A percentile compares a stretch with the other conserved stretches of the same genome.
These are phyloP conservation scores for Candida glucosophila DNA, from an alignment of 1,139 yeast species.

Conservation along the genomic window DNA sequence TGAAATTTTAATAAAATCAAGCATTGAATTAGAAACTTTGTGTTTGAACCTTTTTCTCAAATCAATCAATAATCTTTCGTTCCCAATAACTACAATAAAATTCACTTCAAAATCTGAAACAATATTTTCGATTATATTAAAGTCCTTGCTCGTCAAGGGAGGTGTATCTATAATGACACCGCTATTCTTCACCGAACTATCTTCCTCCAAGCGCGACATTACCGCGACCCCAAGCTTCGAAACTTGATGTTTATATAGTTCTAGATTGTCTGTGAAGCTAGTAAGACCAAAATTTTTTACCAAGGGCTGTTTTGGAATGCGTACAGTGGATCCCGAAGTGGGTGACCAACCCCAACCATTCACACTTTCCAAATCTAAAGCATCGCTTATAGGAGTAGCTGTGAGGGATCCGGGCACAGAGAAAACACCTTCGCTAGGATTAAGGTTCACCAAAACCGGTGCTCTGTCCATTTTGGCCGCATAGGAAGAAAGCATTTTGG, in stretches of 20 bases:
- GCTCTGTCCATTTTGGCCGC: constrained; percentile 62
- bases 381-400: constrained; percentile 77
- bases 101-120: constrained; percentile 57
- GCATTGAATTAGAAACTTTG: constrained; percentile 17
- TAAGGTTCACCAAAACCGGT: constrained; percentile 70
- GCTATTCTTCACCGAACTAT: constrained; percentile 36
- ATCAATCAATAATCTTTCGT: constrained; percentile 59
- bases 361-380: constrained; percentile 65
- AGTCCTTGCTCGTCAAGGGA: constrained; percentile 41
- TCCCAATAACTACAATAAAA: constrained; percentile 50
- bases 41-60: constrained; percentile 48
- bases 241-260: constrained; percentile 49
- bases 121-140: constrained; percentile 48
- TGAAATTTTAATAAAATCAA: constrained; percentile 52
- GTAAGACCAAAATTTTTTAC: constrained; percentile 77
- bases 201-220: constrained; percentile 49
- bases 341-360: constrained; percentile 77
- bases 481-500: constrained; percentile 64
- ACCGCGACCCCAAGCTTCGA: constrained; percentile 54
- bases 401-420: constrained; percentile 79
- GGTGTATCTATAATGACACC: constrained; percentile 87
- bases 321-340: constrained; percentile 77
- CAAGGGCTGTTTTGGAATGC: constrained; percentile 82
- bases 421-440: constrained; percentile 74
- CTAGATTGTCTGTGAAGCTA: constrained; percentile 46